phyloP scores from a whole-genome alignment of 257 asterid species.

The Scutellaria barbata region DNA sequence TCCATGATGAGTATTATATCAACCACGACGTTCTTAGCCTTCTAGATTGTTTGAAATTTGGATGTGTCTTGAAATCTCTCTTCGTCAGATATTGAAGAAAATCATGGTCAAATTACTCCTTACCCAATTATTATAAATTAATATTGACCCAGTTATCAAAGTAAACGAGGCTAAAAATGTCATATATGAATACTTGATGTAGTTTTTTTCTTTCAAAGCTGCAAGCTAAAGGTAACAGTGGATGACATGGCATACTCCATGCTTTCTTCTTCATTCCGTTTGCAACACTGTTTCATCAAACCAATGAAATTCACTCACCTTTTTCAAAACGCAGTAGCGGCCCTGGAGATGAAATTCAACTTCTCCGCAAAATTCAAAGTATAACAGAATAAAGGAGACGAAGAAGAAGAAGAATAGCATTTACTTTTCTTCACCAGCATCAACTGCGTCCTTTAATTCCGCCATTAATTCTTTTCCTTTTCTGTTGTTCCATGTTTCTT shows the following conservation, averaged over 20 bases:
- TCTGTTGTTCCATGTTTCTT: conserved; percentile 5
- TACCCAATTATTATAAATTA: no score
- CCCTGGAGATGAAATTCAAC: conserved; percentile 10
- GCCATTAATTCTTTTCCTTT: not conserved
- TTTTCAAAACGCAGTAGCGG: not conserved
- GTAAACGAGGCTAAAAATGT: no score
- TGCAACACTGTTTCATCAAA: not conserved
- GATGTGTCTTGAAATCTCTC: no score
- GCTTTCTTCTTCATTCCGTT: not conserved
- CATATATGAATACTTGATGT: no score
- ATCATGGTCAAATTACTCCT: no score
- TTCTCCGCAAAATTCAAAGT: not conserved
- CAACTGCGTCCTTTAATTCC: conserved; percentile 25
- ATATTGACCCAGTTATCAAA: no score
- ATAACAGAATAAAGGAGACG: not conserved
- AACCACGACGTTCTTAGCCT: no score
- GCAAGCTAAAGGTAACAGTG: not conserved
- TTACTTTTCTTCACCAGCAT: conserved; percentile 28
- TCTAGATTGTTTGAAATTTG: no score
- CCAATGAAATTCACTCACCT: not conserved
- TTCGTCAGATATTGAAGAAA: no score
- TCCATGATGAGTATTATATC: no score
- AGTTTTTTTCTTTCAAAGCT: no score
- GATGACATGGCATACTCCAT: not conserved
- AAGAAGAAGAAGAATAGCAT: conserved; percentile 11